phyloP scores from a whole-genome alignment of 192 early-diverging fungal genomes.

The Backusella sp. region DNA sequence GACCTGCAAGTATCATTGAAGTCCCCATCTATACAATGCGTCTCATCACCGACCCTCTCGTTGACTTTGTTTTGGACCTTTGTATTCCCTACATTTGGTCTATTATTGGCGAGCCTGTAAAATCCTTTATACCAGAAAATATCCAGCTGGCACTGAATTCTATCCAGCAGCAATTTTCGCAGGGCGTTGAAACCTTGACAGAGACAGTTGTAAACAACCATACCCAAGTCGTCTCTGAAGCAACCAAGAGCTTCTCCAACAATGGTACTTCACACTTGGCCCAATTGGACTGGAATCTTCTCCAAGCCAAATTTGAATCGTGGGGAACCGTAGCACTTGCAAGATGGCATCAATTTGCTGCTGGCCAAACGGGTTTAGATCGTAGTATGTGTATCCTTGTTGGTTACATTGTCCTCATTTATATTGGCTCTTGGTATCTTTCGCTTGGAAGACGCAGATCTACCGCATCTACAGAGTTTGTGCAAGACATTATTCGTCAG shows the following conservation, averaged over 20 bases:
- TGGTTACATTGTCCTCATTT: slow-evolving; percentile 59
- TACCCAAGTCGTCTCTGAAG: background rate
- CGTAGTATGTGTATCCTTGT: slow-evolving; percentile 52
- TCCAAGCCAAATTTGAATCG: slow-evolving; percentile 9
- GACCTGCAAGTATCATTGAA: slow-evolving; percentile 51
- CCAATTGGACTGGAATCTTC: background rate
- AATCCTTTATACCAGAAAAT: slow-evolving; percentile 21
- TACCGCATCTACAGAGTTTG: slow-evolving; percentile 35
- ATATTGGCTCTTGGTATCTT: slow-evolving; percentile 51
- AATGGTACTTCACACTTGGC: background rate
- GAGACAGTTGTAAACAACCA: background rate
- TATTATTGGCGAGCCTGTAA: background rate
- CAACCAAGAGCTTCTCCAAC: background rate
- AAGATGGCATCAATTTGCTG: slow-evolving; percentile 47
- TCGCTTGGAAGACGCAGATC: slow-evolving; percentile 35
- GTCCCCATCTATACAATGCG: slow-evolving; percentile 54
- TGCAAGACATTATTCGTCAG: slow-evolving; percentile 43
- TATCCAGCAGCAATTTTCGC: background rate
- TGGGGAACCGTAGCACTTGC: background rate
- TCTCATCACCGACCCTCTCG: slow-evolving; percentile 69
- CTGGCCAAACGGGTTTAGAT: slow-evolving; percentile 53
- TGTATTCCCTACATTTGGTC: slow-evolving; percentile 39
- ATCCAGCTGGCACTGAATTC: slow-evolving; percentile 9
- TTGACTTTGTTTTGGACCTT: slow-evolving; percentile 65
- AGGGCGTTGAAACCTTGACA: background rate